Conservation (phyloP, 208 protist species). For the Endotrypanum monterogeii region DNA sequence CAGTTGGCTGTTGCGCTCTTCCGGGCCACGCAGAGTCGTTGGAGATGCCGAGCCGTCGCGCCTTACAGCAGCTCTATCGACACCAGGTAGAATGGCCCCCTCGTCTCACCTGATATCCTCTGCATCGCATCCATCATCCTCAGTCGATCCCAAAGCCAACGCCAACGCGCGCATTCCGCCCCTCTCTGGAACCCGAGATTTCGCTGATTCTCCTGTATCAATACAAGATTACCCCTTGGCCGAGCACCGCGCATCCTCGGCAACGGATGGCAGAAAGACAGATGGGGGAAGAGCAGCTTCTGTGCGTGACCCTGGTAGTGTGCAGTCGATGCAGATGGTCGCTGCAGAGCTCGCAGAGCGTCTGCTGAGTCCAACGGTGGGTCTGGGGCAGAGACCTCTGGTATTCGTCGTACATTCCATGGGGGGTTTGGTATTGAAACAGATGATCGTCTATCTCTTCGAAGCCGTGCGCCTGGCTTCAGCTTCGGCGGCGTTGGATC, state of each 20-base stretch:
- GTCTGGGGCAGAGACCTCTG: constrained; percentile 49
- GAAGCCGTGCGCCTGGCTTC: constrained; percentile 20
- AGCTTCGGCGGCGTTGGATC: not conserved
- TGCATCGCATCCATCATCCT: no score
- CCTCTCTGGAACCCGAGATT: not conserved
- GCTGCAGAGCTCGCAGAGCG: constrained; percentile 52
- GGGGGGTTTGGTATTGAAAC: constrained; percentile 66
- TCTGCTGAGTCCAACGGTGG: constrained; percentile 37
- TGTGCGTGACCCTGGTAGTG: constrained; percentile 13
- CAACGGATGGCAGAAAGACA: not conserved
- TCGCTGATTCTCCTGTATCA: constrained; percentile 11
- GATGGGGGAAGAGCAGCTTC: not conserved
- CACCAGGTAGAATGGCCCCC: not conserved
- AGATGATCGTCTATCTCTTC: constrained; percentile 54
- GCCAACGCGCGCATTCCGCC: not conserved
- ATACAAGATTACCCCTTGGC: not conserved
- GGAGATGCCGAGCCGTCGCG: not conserved
- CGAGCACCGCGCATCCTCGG: not conserved
- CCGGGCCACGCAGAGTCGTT: not conserved
- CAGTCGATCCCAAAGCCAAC: not conserved
- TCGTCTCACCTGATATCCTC: no score
- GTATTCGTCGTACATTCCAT: constrained; percentile 74
- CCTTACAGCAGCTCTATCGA: not conserved
- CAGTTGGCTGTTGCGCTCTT: not conserved
- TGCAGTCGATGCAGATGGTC: constrained; percentile 45